A percentile compares a stretch with the other conserved stretches of the same genome.
Conservation (phyloP, 768 basidiomycete species). For the Xanthoconium purpureum region DNA sequence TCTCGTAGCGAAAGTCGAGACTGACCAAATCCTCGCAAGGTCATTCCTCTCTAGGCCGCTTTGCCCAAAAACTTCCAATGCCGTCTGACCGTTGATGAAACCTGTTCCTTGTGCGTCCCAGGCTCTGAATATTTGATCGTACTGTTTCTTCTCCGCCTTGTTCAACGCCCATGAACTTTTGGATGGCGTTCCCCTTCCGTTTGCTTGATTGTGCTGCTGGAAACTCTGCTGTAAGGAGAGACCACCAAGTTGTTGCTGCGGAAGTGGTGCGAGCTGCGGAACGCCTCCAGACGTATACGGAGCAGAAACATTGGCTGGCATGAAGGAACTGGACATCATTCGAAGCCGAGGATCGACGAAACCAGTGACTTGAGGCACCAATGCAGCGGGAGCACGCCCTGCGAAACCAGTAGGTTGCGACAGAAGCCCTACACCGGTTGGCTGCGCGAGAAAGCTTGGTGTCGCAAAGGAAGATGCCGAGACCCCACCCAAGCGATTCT, state of each 20-base stretch:
- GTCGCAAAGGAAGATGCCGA: constrained; percentile 9
- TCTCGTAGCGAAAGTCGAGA: constrained; percentile 6
- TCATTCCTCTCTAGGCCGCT: constrained; percentile 89
- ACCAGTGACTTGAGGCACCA: constrained; percentile 76
- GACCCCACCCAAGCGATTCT: constrained; percentile 40
- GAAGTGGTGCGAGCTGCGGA: constrained; percentile 58
- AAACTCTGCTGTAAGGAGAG: constrained; percentile 77
- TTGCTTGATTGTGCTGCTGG: constrained; percentile 80
- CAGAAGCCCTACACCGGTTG: constrained; percentile 24
- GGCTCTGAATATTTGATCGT: constrained; percentile 94
- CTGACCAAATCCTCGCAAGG: constrained; percentile 89
- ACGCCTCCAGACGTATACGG: constrained; percentile 57
- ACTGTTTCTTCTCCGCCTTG: constrained; percentile 92
- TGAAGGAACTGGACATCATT: constrained; percentile 90
- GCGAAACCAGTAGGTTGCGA: constrained; percentile 46
- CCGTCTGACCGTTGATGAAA: constrained; percentile 82
- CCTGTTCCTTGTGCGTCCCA: constrained; percentile 84
- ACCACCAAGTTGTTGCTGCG: constrained; percentile 52
- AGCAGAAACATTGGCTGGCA: constrained; percentile 69
- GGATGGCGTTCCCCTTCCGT: constrained; percentile 60
- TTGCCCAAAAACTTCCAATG: constrained; percentile 90
- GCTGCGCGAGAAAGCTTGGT: constrained; percentile 18
- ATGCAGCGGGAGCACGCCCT: constrained; percentile 40
- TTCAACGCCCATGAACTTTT: constrained; percentile 84
- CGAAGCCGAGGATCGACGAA: constrained; percentile 78